These are phyloP conservation scores for Dioscorea cayenensis DNA, from an alignment of 116 monocot species.

Conservation along the genomic window DNA sequence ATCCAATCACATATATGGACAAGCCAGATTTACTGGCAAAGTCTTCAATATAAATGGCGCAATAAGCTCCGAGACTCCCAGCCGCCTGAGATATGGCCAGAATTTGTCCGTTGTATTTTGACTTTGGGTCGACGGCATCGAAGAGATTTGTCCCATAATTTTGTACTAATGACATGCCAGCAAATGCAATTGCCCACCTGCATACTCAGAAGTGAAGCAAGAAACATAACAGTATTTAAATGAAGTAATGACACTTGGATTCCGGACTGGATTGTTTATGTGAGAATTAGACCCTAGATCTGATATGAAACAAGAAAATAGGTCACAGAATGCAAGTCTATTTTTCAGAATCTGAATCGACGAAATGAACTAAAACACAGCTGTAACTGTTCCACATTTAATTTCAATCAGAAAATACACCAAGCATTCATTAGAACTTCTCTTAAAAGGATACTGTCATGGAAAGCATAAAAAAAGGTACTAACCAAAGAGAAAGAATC, in stretches of 20 bases:
- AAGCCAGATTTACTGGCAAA: slow-evolving; percentile 14
- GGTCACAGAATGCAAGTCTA: too few species aligned
- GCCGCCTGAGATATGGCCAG: slow-evolving; percentile 38
- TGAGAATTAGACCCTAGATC: too few species aligned
- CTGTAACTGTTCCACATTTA: too few species aligned
- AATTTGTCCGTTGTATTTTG: slow-evolving; percentile 43
- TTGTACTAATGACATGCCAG: slow-evolving; percentile 33
- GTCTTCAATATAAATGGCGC: slow-evolving; percentile 33
- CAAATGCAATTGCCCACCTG: slow-evolving; percentile 48
- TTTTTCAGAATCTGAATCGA: too few species aligned
- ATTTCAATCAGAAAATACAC: too few species aligned
- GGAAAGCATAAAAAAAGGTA: background rate
- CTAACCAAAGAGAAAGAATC: slow-evolving; percentile 43
- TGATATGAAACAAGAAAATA: too few species aligned
- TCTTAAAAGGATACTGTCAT: too few species aligned
- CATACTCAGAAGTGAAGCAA: background rate
- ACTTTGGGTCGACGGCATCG: slow-evolving; percentile 37
- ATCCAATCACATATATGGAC: slow-evolving; percentile 29
- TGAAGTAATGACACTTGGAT: too few species aligned
- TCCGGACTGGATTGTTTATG: too few species aligned
- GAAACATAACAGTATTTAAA: too few species aligned
- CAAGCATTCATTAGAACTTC: too few species aligned
- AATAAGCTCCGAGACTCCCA: slow-evolving; percentile 40
- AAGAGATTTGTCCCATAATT: slow-evolving; percentile 48
- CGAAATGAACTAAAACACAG: too few species aligned